Evolutionary conservation across 2,329 filamentous ascomycete genomes (phyloP).

Genomic region (Pseudocercospora pini-densiflorae): DNA sequence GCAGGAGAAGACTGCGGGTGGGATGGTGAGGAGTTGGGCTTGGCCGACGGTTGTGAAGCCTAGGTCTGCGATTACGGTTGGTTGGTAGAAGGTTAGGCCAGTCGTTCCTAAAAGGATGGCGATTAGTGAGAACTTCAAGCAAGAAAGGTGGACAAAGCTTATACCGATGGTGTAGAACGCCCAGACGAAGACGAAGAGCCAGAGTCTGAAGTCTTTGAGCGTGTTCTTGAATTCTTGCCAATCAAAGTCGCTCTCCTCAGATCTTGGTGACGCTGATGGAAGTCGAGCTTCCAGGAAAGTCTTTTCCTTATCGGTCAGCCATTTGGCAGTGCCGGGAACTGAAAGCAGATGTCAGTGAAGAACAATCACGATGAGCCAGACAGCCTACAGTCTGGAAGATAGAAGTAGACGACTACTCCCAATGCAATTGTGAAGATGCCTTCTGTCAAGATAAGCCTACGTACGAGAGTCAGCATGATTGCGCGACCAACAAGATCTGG

Average conservation of each 20-base stretch:
- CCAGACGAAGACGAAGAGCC: constrained; percentile 2
- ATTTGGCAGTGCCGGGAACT: constrained; percentile 33
- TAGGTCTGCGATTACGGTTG: constrained; percentile 6
- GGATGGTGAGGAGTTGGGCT: constrained; percentile 10
- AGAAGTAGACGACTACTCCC: constrained; percentile 56
- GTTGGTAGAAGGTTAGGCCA: neutral
- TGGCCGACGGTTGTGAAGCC: constrained; percentile 2
- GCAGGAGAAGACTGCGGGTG: constrained; percentile 2
- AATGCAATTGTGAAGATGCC: constrained; percentile 54
- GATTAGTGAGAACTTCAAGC: neutral
- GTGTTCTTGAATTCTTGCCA: constrained; percentile 1
- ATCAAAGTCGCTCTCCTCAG: neutral
- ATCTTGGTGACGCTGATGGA: neutral
- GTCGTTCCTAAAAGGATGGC: neutral
- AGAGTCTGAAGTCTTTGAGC: neutral
- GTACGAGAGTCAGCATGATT: neutral
- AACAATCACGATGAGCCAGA: too few relatives aligned
- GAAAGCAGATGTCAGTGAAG: neutral
- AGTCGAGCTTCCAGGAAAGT: neutral
- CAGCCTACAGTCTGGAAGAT: constrained; percentile 57
- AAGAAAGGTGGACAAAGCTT: too few relatives aligned
- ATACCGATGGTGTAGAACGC: neutral
- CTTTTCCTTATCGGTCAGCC: neutral
- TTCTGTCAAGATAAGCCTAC: constrained; percentile 37
- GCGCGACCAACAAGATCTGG: neutral